Evolutionary conservation across 192 early-diverging fungal species (phyloP).

Genomic region (Coemansia sp.): DNA sequence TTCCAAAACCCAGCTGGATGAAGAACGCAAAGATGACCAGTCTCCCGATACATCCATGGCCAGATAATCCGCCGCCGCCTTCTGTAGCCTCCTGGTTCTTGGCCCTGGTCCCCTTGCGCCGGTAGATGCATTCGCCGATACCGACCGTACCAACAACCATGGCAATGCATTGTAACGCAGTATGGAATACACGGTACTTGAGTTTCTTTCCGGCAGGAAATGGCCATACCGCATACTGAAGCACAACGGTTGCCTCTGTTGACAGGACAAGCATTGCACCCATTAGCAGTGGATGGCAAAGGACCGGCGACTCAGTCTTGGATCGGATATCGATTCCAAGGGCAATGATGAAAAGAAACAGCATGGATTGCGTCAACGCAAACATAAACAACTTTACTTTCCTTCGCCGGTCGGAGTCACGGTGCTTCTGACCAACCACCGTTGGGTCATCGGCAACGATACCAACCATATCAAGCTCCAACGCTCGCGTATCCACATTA

Average conservation of each 20-base stretch:
- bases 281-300: conserved; percentile 36
- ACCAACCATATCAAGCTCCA: neutral
- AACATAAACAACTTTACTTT: neutral
- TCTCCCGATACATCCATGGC: conserved; percentile 10
- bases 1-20: conserved; percentile 12
- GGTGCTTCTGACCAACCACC: neutral
- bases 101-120: neutral
- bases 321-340: neutral
- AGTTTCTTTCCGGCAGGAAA: neutral
- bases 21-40: conserved; percentile 12
- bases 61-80: neutral
- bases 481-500: neutral
- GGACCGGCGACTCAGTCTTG: conserved; percentile 4
- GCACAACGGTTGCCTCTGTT: conserved; percentile 13
- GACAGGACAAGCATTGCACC: conserved; percentile 19
- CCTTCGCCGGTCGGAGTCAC: neutral
- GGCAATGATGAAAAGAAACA: conserved; percentile 9
- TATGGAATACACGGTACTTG: neutral
- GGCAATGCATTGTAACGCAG: neutral
- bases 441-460: neutral
- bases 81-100: neutral
- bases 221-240: conserved; percentile 25
- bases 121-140: neutral
- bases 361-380: neutral
- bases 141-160: neutral